Base-by-base conservation (phyloP, 768 basidiomycete species). In the Crucibulum laeve region DNA sequence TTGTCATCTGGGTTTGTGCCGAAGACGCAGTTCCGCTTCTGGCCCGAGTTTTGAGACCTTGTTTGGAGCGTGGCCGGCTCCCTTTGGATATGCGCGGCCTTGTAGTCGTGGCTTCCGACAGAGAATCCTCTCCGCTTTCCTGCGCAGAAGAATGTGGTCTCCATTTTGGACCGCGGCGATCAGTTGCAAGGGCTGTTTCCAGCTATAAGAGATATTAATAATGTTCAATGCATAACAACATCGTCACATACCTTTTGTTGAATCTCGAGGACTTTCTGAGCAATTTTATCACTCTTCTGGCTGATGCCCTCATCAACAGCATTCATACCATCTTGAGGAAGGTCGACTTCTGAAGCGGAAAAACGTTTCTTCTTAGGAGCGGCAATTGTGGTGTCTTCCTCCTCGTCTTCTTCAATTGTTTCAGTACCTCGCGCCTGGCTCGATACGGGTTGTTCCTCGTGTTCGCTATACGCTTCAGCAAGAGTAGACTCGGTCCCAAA, bases 221-320 rank as follows among this genome's bases (percentile, higher is more conserved):
- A 36, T 2, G 15, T 25, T 15, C 11, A 19, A n/a, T 42, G 14
- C 18, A 22, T 42, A 34, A 44, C 35, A 4, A 38, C 23, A 36
- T 28, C 40, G 18, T 38, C n/a, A 61, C 70, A 43, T 34, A 91
- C 92, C 80, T 94, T 95, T 51, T 87, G 82, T 65, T 95, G 91
- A 46, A 96, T 94, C 62, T 87, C 81, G 38, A 87, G 56, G 36
- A 96, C 87, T 62, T 92, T 91, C 59, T 87, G 80, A 19, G 89
- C 85, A 43, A 96, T 93, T 56, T 79, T 82, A 53, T 94, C 92
- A 51, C 86, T 91, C 59, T 84, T 83, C 56, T 83, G 75, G 50
- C 79, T 87, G 60, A 93, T 90, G 35, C 84, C 83, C 59, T 88
- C 84, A 52, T 91, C 90, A 13, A 90, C 87, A n/a, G 87, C 89